Percentiles rank a stretch among this genome's conserved stretches.
These are phyloP conservation scores for Naganishia liquefaciens DNA, from an alignment of 1,284 basidiomycete genomes.

Conservation along the genomic window DNA sequence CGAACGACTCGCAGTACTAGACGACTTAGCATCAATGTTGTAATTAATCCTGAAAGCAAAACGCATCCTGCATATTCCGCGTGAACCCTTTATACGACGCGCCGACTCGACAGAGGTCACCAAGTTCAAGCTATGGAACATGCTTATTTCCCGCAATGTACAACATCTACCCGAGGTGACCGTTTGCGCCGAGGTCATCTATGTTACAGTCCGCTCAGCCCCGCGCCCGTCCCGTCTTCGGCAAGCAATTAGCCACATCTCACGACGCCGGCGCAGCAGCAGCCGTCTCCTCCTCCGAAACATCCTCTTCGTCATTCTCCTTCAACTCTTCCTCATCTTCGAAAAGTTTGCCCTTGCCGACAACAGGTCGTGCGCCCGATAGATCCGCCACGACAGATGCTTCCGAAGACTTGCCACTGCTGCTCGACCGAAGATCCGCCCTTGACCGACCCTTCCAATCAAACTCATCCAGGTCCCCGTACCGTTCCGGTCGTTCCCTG, in stretches of 20 bases:
- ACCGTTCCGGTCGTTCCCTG: slow-evolving; percentile 74
- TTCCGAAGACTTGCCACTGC: neutral
- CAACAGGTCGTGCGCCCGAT: slow-evolving; percentile 7
- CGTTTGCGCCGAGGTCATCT: slow-evolving; percentile 1
- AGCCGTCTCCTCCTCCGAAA: slow-evolving; percentile 19
- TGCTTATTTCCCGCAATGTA: slow-evolving; percentile 18
- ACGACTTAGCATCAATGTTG: slow-evolving; percentile 10
- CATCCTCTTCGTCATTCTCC: slow-evolving; percentile 26
- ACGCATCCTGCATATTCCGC: no score
- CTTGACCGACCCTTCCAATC: slow-evolving; percentile 83
- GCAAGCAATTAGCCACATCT: neutral
- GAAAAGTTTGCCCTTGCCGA: slow-evolving; percentile 27
- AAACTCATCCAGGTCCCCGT: slow-evolving; percentile 77
- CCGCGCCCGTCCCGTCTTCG: neutral
- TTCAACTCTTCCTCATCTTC: slow-evolving; percentile 24
- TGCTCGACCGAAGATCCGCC: slow-evolving; percentile 7
- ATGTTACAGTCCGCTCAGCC: slow-evolving; percentile 7
- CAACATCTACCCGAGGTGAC: slow-evolving; percentile 9
- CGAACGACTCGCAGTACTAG: neutral
- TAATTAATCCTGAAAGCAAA: neutral
- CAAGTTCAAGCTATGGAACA: neutral
- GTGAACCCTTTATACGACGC: neutral
- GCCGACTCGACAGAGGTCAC: neutral
- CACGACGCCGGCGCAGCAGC: slow-evolving; percentile 9
- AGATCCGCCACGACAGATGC: neutral